Conservation (phyloP, 208 protist species). For the Trypanosoma theileri region DNA sequence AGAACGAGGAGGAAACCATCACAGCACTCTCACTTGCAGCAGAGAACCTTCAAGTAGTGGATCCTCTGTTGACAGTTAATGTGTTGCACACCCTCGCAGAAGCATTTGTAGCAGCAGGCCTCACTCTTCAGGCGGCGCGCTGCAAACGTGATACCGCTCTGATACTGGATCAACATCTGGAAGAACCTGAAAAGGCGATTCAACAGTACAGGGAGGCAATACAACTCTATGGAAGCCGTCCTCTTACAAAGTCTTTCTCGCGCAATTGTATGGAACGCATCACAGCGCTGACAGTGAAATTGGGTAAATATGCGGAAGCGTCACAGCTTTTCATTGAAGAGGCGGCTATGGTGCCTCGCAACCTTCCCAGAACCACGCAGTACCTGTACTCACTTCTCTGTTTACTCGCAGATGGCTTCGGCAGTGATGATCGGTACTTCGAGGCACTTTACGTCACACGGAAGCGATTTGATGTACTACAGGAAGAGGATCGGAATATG, state of each 20-base stretch:
- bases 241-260: slow-evolving; percentile 38
- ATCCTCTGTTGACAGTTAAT: slow-evolving; percentile 56
- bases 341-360: slow-evolving; percentile 27
- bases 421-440: slow-evolving; percentile 56
- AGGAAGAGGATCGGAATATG: slow-evolving; percentile 63
- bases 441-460: slow-evolving; percentile 65
- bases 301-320: slow-evolving; percentile 50
- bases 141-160: slow-evolving; percentile 65
- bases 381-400: slow-evolving; percentile 61
- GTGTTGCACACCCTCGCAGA: slow-evolving; percentile 45
- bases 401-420: slow-evolving; percentile 54
- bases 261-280: slow-evolving; percentile 62
- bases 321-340: slow-evolving; percentile 51
- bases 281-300: slow-evolving; percentile 39
- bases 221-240: slow-evolving; percentile 43
- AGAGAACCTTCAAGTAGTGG: slow-evolving; percentile 53
- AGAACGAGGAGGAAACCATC: slow-evolving; percentile 55
- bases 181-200: slow-evolving; percentile 42
- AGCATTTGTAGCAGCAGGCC: slow-evolving; percentile 35
- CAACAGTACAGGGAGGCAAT: slow-evolving; percentile 51
- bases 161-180: slow-evolving; percentile 49
- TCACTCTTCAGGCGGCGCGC: slow-evolving; percentile 63
- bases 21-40: slow-evolving; percentile 45
- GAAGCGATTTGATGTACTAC: slow-evolving; percentile 61
- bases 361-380: slow-evolving; percentile 45